Evolutionary conservation across 371 early-diverging fungal species (phyloP).

Genomic region (Mortierella sp.): DNA sequence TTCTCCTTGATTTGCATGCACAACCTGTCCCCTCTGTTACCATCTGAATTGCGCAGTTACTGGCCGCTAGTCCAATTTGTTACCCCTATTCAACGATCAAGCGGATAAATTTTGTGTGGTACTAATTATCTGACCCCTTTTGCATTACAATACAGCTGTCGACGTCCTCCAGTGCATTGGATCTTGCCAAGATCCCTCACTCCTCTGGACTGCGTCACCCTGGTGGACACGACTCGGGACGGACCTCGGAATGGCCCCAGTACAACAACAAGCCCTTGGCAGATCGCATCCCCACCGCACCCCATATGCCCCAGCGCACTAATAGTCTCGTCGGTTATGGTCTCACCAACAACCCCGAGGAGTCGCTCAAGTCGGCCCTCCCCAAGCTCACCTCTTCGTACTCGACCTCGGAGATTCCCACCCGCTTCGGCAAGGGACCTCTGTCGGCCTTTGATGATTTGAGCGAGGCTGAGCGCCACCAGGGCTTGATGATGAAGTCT

Average conservation of each 20-base stretch:
- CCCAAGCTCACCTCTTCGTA: conserved; percentile 49
- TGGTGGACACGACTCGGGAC: conserved; percentile 61
- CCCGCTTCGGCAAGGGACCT: conserved; percentile 25
- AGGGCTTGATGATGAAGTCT: conserved; percentile 11
- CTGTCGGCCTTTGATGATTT: conserved; percentile 41
- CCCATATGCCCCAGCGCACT: conserved; percentile 25
- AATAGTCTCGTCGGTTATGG: conserved; percentile 18
- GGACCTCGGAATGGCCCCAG: conserved; percentile 64
- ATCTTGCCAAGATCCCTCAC: conserved; percentile 58
- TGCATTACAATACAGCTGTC: conserved; percentile 16
- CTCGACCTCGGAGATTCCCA: conserved; percentile 47
- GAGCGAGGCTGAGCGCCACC: conserved; percentile 22
- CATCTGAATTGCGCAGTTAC: neutral
- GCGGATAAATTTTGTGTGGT: neutral
- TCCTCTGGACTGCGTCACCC: conserved; percentile 55
- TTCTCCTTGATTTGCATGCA: neutral
- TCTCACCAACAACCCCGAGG: conserved; percentile 23
- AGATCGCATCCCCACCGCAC: conserved; percentile 12
- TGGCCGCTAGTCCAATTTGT: neutral
- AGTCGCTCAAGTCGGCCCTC: conserved; percentile 29
- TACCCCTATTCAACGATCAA: neutral
- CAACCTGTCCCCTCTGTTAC: neutral
- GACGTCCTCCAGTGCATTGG: conserved; percentile 61
- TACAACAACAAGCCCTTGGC: conserved; percentile 34
- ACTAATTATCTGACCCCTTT: neutral